Conservation (phyloP, 495 filamentous ascomycete species). For the Trichoderma gamsii region DNA sequence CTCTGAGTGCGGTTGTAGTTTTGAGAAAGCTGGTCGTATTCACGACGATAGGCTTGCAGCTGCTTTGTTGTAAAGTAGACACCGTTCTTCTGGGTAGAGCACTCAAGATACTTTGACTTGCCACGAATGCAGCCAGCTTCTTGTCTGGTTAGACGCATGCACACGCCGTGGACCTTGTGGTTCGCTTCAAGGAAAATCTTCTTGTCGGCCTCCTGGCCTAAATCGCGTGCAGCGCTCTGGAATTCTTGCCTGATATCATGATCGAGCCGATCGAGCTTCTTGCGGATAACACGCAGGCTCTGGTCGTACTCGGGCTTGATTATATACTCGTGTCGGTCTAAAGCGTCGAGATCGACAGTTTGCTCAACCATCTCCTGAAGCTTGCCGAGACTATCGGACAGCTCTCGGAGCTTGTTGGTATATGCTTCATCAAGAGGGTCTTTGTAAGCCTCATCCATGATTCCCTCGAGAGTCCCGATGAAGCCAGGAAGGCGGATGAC, state of each 20-base stretch:
- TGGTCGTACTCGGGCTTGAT: conserved; percentile 99
- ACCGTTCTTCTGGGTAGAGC: conserved; percentile 97
- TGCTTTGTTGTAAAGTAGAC: conserved; percentile 92
- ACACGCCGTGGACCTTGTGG: conserved; percentile 92
- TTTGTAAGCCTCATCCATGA: conserved; percentile 93
- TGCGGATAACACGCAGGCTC: conserved; percentile 75
- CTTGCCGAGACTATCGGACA: conserved; percentile 73
- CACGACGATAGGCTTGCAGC: conserved; percentile 77
- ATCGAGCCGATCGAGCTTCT: conserved; percentile 79
- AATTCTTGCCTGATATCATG: conserved; percentile 84
- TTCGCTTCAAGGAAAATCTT: conserved; percentile 92
- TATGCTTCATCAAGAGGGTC: conserved; percentile 84
- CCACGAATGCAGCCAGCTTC: conserved; percentile 92
- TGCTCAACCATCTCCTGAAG: conserved; percentile 98
- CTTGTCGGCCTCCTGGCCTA: conserved; percentile 93
- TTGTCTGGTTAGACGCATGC: conserved; percentile 85
- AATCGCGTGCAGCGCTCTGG: conserved; percentile 63
- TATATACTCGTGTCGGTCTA: conserved; percentile 96
- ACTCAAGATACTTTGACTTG: conserved; percentile 85
- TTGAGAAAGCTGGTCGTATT: conserved; percentile 89
- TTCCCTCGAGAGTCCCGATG: conserved; percentile 77
- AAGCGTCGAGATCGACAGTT: conserved; percentile 89
- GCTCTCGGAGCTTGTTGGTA: conserved; percentile 68
- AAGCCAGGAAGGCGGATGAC: conserved; percentile 87
- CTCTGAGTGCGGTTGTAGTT: conserved; percentile 95